These are phyloP conservation scores for Trifolium repens DNA, from an alignment of 306 rosid species.

Conservation along the genomic window DNA sequence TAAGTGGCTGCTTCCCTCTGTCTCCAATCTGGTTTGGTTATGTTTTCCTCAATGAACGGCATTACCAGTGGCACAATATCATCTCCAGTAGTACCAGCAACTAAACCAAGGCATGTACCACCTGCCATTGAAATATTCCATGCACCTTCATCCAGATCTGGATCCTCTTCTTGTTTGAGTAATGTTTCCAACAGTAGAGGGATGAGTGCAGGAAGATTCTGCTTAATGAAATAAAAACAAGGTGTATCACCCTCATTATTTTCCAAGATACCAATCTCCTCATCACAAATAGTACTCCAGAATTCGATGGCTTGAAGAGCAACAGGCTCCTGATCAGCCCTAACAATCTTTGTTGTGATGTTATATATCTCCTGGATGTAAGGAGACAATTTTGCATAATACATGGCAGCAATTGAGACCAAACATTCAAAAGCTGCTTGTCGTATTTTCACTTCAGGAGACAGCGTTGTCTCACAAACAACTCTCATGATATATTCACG, in stretches of 20 bases:
- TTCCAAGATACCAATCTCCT: constrained; percentile 85
- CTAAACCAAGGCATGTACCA: constrained; percentile 91
- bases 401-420: constrained; percentile 82
- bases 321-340: constrained; percentile 83
- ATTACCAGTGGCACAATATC: constrained; percentile 81
- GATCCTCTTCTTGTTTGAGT: constrained; percentile 96
- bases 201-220: constrained; percentile 83
- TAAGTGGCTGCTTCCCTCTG: constrained; percentile 92
- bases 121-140: constrained; percentile 99
- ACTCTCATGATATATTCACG: too few relatives aligned
- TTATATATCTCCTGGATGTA: constrained; percentile 81
- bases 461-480: constrained; percentile 49
- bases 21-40: constrained; percentile 90
- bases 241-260: constrained; percentile 69
- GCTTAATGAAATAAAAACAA: constrained; percentile 87
- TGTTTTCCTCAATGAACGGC: constrained; percentile 88
- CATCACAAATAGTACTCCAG: constrained; percentile 95
- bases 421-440: constrained; percentile 91
- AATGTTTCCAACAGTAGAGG: constrained; percentile 89
- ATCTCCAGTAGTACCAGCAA: constrained; percentile 88
- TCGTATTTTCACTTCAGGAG: constrained; percentile 75
- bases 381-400: constrained; percentile 75
- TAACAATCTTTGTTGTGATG: constrained; percentile 80
- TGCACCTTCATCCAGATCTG: constrained; percentile 94
- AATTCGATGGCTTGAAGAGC: constrained; percentile 95